Base-by-base conservation (phyloP, 106 monocot genomes). In the Gastrodia elata region DNA sequence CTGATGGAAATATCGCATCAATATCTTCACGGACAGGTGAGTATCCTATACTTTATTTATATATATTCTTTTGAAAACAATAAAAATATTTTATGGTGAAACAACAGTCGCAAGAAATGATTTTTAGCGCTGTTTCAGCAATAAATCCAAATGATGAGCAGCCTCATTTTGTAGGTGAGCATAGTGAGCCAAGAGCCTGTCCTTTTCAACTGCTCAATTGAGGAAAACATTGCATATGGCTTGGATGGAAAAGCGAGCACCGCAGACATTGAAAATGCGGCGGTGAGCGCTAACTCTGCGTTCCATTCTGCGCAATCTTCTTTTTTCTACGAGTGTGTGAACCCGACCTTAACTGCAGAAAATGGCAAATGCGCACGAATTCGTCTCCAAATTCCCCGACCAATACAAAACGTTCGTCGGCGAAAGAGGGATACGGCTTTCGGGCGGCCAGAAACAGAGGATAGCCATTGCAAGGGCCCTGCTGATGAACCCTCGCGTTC, bases 311-410 rank as follows among this genome's bases (percentile, higher is more conserved):
- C n/a, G n/a, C 32, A 9, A 61, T 40, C 39, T 18, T 40, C 38
- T 40, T 10, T 67, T 40, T 4, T 35, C 13, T 6, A 10, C 25
- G 9, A 39, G 24, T 2, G 6, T 24, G n/a, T 8, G 25, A 39
- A 25, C 8, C 18, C 38, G 13, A 24, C 40, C 27, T 38, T 16
- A 69, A 39, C 30, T 52, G 44, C 88, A 98, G 98, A 98, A 81
- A 89, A 98, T 98, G 93, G 98, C 98, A 59, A 98, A 98, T 82
- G 98, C 98, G 0, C 93, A 93, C 68, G 91, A 93, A 73, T 98
- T 98, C 67, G 77, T 98, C 70, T 83, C 83, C 14, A 88, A 89
- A 40, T 98, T 98, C 74, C 91, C 98, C 0, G 93, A 98, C 2
- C 79, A 98, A 48, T 98, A 91, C 67, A 86, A 98, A 83, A 87